A percentile compares a stretch with the other conserved stretches of the same genome.
phyloP scores from a whole-genome alignment of 2,329 filamentous ascomycete genomes.

The Alternaria sp. region DNA sequence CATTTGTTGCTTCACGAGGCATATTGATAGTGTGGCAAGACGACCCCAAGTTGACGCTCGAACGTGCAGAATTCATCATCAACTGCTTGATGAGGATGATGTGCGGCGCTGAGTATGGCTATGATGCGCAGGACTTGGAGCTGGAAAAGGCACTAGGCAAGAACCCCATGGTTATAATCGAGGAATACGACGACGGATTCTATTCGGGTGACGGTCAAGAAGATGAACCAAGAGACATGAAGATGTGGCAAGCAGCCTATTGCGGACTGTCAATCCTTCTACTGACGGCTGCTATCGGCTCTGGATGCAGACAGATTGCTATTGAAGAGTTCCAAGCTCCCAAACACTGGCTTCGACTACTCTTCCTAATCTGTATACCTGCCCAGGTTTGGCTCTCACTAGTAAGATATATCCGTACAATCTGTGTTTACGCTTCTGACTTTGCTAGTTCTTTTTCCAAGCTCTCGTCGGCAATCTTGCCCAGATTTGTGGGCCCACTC shows the following conservation, averaged over 20 bases:
- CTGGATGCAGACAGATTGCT: slow-evolving; percentile 65
- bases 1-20: slow-evolving; percentile 76
- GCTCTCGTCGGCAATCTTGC: slow-evolving; percentile 32
- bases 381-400: slow-evolving; percentile 68
- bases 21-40: slow-evolving; percentile 85
- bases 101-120: slow-evolving; percentile 61
- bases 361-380: slow-evolving; percentile 62
- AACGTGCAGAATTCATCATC: slow-evolving; percentile 76
- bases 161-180: slow-evolving; percentile 22
- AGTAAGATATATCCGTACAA: slow-evolving; percentile 41
- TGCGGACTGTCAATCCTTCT: slow-evolving; percentile 64
- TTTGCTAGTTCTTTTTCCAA: slow-evolving; percentile 46
- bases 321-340: slow-evolving; percentile 64
- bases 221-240: slow-evolving; percentile 56
- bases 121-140: slow-evolving; percentile 51
- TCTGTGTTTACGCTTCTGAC: not conserved
- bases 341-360: slow-evolving; percentile 61
- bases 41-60: slow-evolving; percentile 74
- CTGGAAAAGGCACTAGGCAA: slow-evolving; percentile 42
- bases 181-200: slow-evolving; percentile 30
- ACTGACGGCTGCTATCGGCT: slow-evolving; percentile 62
- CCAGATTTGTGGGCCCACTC: slow-evolving; percentile 77
- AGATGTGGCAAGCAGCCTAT: slow-evolving; percentile 65
- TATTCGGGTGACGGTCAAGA: slow-evolving; percentile 45
- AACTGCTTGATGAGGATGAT: slow-evolving; percentile 78